A percentile compares a stretch with the other conserved stretches of the same genome.
These are phyloP conservation scores for Chaetomium sp. DNA, from an alignment of 2,329 filamentous ascomycete genomes.

Conservation along the genomic window DNA sequence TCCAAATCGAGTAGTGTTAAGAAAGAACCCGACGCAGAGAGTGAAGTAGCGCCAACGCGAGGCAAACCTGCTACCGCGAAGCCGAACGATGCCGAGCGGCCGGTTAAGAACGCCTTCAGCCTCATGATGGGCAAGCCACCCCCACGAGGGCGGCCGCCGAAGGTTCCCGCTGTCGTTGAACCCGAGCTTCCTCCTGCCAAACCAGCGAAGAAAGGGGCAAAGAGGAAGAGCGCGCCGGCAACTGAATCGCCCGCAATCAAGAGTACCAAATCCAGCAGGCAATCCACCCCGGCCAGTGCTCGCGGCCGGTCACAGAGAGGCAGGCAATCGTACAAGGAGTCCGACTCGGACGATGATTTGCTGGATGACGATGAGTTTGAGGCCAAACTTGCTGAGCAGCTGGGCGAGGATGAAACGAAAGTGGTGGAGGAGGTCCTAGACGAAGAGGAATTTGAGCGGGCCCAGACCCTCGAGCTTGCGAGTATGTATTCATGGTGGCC, in stretches of 20 bases:
- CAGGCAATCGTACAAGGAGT: slow-evolving; percentile 53
- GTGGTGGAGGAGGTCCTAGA: slow-evolving; percentile 43
- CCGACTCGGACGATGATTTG: slow-evolving; percentile 62
- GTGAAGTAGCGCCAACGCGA: slow-evolving; percentile 41
- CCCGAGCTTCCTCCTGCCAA: slow-evolving; percentile 34
- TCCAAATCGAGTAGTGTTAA: slow-evolving; percentile 45
- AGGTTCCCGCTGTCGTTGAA: slow-evolving; percentile 31
- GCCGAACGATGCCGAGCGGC: slow-evolving; percentile 28
- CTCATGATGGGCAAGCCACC: slow-evolving; percentile 54
- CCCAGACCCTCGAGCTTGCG: slow-evolving; percentile 72
- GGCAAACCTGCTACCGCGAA: slow-evolving; percentile 43
- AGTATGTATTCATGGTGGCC: slow-evolving; percentile 54
- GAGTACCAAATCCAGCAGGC: slow-evolving; percentile 72
- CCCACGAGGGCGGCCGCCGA: slow-evolving; percentile 24
- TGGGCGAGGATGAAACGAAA: slow-evolving; percentile 48
- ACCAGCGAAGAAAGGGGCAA: slow-evolving; percentile 34
- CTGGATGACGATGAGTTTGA: slow-evolving; percentile 87
- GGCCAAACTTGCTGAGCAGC: slow-evolving; percentile 68
- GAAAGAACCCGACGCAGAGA: slow-evolving; percentile 27
- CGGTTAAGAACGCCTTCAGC: slow-evolving; percentile 52
- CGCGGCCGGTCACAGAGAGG: slow-evolving; percentile 55
- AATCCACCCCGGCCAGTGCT: slow-evolving; percentile 68
- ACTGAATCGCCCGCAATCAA: slow-evolving; percentile 55
- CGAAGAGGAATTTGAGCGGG: slow-evolving; percentile 64
- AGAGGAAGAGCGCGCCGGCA: slow-evolving; percentile 44